Evolutionary conservation across 768 basidiomycete species (phyloP).

Genomic region (Agaricus blazei): DNA sequence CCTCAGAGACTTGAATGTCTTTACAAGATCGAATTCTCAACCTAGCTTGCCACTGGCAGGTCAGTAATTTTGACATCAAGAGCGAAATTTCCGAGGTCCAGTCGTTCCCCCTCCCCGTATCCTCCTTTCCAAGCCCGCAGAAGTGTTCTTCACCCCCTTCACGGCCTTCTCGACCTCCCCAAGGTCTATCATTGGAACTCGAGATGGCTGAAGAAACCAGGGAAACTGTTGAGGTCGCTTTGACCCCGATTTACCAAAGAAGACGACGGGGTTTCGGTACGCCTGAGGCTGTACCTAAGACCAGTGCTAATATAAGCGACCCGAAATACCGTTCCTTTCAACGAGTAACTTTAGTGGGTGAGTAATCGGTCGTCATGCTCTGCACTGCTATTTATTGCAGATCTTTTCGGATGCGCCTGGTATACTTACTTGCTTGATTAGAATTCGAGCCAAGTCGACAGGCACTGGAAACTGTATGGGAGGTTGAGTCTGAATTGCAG

Average conservation of each 20-base stretch:
- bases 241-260: neutral
- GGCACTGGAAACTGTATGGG: too few relatives aligned
- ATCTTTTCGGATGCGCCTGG: neutral
- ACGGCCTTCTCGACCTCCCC: neutral
- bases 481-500: neutral
- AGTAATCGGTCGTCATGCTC: neutral
- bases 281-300: neutral
- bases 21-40: too few relatives aligned
- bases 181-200: neutral
- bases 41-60: too few relatives aligned
- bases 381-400: neutral
- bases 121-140: too few relatives aligned
- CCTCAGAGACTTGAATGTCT: too few relatives aligned
- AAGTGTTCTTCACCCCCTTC: too few relatives aligned
- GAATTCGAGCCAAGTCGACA: neutral
- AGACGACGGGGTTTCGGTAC: neutral
- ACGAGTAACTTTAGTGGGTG: neutral
- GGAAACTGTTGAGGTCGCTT: neutral
- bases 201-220: neutral
- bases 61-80: neutral
- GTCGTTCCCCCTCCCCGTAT: too few relatives aligned
- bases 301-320: neutral
- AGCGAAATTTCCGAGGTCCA: neutral
- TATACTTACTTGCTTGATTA: neutral
- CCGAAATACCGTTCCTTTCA: neutral